These are phyloP conservation scores for Suillus americanus DNA, from an alignment of 768 basidiomycete species.

Conservation along the genomic window DNA sequence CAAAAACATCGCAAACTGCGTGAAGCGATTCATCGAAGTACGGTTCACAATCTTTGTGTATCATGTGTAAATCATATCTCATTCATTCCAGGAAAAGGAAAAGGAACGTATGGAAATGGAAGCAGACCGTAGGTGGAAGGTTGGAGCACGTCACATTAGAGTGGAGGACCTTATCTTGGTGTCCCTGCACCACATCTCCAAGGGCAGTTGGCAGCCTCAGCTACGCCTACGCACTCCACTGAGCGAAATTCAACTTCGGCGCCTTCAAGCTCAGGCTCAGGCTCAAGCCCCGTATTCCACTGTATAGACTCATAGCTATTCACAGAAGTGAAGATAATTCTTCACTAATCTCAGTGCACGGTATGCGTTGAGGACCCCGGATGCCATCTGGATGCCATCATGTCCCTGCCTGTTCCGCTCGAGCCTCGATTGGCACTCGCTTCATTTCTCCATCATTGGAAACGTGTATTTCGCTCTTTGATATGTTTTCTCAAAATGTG, in stretches of 20 bases:
- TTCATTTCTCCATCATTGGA: neutral
- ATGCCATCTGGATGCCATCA: neutral
- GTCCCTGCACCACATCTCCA: slow-evolving; percentile 79
- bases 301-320: neutral
- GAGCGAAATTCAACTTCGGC: neutral
- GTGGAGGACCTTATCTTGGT: slow-evolving; percentile 72
- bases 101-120: slow-evolving; percentile 61
- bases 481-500: neutral
- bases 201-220: slow-evolving; percentile 83
- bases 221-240: slow-evolving; percentile 44
- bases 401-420: too few relatives aligned
- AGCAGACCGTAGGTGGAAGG: slow-evolving; percentile 57
- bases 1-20: slow-evolving; percentile 77
- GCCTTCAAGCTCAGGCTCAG: neutral
- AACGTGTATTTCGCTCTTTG: neutral
- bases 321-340: neutral
- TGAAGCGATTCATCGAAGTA: slow-evolving; percentile 66
- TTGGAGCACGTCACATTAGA: slow-evolving; percentile 56
- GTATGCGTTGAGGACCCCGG: neutral
- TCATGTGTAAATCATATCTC: slow-evolving; percentile 7
- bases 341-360: neutral
- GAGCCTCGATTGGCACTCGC: neutral
- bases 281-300: neutral
- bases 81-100: slow-evolving; percentile 44
- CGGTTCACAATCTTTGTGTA: slow-evolving; percentile 12